phyloP scores from a whole-genome alignment of 768 basidiomycete genomes.

The Austroboletus festivus region DNA sequence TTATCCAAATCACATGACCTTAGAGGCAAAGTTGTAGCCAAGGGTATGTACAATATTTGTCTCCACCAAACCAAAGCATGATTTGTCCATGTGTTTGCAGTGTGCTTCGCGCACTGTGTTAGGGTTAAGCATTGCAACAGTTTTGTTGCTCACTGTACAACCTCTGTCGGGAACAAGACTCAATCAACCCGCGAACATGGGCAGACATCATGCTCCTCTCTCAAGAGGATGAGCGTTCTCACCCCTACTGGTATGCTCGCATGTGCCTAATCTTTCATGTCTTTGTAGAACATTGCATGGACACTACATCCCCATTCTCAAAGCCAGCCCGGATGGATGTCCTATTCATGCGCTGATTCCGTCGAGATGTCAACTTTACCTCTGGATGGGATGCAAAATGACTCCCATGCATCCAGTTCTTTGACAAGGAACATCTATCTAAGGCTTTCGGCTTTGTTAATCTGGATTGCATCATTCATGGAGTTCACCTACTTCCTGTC shows the following conservation, averaged over 20 bases:
- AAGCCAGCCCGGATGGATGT: background rate
- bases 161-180: slow-evolving; percentile 31
- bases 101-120: no score
- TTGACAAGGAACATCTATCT: slow-evolving; percentile 21
- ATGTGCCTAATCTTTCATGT: slow-evolving; percentile 17
- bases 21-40: no score
- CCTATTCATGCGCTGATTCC: slow-evolving; percentile 39
- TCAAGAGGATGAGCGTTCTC: slow-evolving; percentile 16
- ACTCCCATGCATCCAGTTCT: slow-evolving; percentile 39
- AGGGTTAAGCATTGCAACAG: no score
- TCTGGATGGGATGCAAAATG: slow-evolving; percentile 26
- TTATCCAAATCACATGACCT: no score
- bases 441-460: slow-evolving; percentile 46
- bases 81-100: no score
- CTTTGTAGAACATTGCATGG: background rate
- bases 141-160: no score
- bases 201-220: slow-evolving; percentile 36
- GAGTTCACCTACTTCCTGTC: slow-evolving; percentile 41
- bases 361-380: slow-evolving; percentile 19
- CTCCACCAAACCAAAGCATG: no score
- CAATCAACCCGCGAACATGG: slow-evolving; percentile 33
- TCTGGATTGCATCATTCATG: slow-evolving; percentile 38
- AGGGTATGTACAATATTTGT: no score
- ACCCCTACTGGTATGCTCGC: slow-evolving; percentile 39
- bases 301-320: background rate